Conservation (phyloP, 2,329 filamentous ascomycete species). For the Trichoderma koningiopsis region DNA sequence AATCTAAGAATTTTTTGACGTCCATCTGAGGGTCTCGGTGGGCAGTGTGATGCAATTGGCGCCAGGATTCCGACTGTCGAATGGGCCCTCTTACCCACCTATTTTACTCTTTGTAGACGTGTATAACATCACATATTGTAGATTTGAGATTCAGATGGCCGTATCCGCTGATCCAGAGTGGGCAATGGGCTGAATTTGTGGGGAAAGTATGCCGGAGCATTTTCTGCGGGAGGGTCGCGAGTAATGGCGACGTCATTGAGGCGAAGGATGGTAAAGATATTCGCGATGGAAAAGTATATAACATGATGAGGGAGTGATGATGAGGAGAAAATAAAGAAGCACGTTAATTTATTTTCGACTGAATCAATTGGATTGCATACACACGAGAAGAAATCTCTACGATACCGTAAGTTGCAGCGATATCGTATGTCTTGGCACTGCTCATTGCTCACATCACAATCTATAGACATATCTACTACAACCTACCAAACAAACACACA, state of each 20-base stretch:
- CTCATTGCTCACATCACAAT: not conserved
- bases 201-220: not conserved
- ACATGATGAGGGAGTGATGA: not conserved
- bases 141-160: not conserved
- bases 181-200: not conserved
- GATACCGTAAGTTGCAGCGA: not conserved
- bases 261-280: not conserved
- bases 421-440: not conserved
- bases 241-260: constrained; percentile 4
- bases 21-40: not conserved
- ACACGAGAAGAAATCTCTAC: not conserved
- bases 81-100: not conserved
- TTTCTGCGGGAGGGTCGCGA: not conserved
- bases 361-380: not conserved
- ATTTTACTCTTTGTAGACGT: not conserved
- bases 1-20: not conserved
- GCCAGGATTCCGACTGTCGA: not conserved
- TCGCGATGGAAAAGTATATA: not conserved
- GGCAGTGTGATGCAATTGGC: not conserved
- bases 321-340: not conserved
- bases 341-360: not conserved
- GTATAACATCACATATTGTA: not conserved
- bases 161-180: not conserved
- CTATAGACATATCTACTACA: not conserved
- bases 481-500: not conserved